Evolutionary conservation across 2,329 filamentous ascomycete genomes (phyloP), one percentile per base, ranked within the genome.

Genomic region (Cadophora gregata): DNA sequence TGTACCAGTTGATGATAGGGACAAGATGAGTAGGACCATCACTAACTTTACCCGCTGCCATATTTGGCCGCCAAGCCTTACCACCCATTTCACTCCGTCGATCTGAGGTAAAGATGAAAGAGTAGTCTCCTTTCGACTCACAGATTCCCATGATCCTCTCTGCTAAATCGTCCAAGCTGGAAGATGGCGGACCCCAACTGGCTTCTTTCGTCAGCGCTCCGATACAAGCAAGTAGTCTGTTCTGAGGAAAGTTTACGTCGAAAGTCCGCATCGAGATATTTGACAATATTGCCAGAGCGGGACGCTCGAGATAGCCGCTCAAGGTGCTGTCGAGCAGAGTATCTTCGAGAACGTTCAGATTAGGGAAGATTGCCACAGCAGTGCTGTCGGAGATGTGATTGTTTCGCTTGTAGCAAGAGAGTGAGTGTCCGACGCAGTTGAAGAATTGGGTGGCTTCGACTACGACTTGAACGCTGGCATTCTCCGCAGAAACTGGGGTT

Each of bases 131-230:
- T 53, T 62, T 29, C 12, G 47, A 48, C 59, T 64, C 63, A 25
- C 66, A 68, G 25, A 59, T 64, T 8, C 31, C 21, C 65, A 69
- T 69, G 4, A 69, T 33, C 60, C 68, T 69, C 14, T 63, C 64
- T 1, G 63, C 42, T 16, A 68, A 21, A 14, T 64, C 56, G 9
- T n/a, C 59, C n/a, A 67, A 42, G 14, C 10, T 27, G 19, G 33
- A 55, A 16, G 68, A 62, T 24, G 67, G 60, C 12, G 64, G 51
- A 14, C 58, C 64, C 68, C 67, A 70, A 14, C 66, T 64, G 3
- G 61, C 63, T 25, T 68, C 55, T 24, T 58, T 59, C n/a, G 69
- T 70, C 60, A 70, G 56, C 19, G 67, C 67, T 12, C 64, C 69
- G 8, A 69, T 53, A 24, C 63, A 62, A 19, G 69, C 69, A 19